A percentile compares a stretch with the other conserved stretches of the same genome.
phyloP scores from a whole-genome alignment of 768 basidiomycete species.

The Boletus rubropictus region DNA sequence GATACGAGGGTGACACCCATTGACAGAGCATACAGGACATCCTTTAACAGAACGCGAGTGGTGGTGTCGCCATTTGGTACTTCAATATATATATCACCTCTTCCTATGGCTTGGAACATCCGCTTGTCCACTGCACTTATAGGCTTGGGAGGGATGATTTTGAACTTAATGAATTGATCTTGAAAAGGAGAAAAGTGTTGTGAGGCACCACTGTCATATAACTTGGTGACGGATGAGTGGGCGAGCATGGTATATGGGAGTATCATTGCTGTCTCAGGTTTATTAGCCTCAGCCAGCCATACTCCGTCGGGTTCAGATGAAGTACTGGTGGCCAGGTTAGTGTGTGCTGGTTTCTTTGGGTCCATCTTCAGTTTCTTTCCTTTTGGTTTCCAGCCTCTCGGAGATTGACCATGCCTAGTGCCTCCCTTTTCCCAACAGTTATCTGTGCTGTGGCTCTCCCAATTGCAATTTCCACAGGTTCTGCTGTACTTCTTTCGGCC shows the following conservation, averaged over 20 bases:
- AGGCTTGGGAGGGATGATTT: neutral
- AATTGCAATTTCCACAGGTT: too few relatives aligned
- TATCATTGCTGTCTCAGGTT: too few relatives aligned
- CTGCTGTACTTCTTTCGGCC: too few relatives aligned
- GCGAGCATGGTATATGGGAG: neutral
- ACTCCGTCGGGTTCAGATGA: too few relatives aligned
- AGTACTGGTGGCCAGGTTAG: too few relatives aligned
- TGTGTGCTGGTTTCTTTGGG: too few relatives aligned
- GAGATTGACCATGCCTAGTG: too few relatives aligned
- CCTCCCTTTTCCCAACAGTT: too few relatives aligned
- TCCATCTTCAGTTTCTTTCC: neutral
- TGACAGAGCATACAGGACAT: neutral
- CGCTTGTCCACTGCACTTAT: neutral
- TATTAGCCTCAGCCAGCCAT: too few relatives aligned
- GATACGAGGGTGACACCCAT: conserved; percentile 1
- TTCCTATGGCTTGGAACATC: neutral
- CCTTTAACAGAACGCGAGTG: neutral
- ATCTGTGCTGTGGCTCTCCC: too few relatives aligned
- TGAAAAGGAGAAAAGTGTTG: neutral
- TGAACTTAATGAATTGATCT: neutral
- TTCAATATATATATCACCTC: neutral
- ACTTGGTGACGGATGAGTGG: neutral
- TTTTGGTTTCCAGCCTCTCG: too few relatives aligned
- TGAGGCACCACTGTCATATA: too few relatives aligned
- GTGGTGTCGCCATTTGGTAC: neutral